Evolutionary conservation across 768 basidiomycete species (phyloP).

Genomic region (Naematelia encephala): DNA sequence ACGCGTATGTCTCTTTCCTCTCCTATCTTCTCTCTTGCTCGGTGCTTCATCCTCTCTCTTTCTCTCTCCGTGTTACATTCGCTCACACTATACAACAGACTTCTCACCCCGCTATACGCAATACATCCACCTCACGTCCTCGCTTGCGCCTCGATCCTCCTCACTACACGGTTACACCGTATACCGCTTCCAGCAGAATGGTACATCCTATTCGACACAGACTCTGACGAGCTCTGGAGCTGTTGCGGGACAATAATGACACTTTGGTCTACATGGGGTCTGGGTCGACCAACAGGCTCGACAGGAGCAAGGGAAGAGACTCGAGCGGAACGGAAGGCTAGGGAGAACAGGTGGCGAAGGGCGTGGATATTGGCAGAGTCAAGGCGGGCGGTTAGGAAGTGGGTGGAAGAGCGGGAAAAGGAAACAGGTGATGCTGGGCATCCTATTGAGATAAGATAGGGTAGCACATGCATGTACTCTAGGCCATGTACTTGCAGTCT

Average conservation of each 20-base stretch:
- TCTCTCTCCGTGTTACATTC: background rate
- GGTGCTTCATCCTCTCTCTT: background rate
- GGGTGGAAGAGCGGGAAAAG: slow-evolving; percentile 63
- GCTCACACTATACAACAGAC: slow-evolving; percentile 54
- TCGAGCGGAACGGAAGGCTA: slow-evolving; percentile 52
- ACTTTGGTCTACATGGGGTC: slow-evolving; percentile 56
- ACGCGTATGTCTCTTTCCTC: slow-evolving; percentile 64
- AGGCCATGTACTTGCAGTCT: no score
- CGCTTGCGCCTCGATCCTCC: slow-evolving; percentile 81
- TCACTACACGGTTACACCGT: slow-evolving; percentile 66
- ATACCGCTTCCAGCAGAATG: slow-evolving; percentile 76
- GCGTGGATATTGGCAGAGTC: slow-evolving; percentile 58
- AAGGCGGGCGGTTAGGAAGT: slow-evolving; percentile 75
- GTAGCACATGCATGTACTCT: no score
- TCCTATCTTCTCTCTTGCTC: background rate
- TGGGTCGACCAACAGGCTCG: background rate
- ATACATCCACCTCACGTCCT: slow-evolving; percentile 84
- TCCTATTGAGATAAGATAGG: background rate
- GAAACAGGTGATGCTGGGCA: background rate
- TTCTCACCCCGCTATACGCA: slow-evolving; percentile 90
- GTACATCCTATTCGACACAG: slow-evolving; percentile 92
- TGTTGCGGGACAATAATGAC: slow-evolving; percentile 81
- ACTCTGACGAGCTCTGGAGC: slow-evolving; percentile 82
- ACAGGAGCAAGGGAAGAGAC: slow-evolving; percentile 49
- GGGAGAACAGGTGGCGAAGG: slow-evolving; percentile 51